These are phyloP conservation scores for Ascochyta pisi DNA, from an alignment of 2,329 filamentous ascomycete genomes.

Conservation along the genomic window DNA sequence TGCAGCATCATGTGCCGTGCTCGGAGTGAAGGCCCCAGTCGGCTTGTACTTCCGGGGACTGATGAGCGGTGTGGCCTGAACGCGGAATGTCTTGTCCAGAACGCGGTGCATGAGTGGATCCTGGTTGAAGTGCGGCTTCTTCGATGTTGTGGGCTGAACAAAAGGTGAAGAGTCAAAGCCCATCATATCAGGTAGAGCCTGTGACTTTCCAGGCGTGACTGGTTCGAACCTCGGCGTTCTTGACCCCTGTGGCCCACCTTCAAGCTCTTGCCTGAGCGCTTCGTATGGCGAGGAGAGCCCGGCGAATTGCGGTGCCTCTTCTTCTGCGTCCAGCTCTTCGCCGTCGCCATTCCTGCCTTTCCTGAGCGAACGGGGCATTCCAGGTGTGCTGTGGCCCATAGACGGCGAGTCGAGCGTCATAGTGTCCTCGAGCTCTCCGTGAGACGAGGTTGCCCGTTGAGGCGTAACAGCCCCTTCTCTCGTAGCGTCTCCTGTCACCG, in stretches of 20 bases:
- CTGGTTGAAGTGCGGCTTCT: slow-evolving; percentile 52
- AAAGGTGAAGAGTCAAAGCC: slow-evolving; percentile 60
- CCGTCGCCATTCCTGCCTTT: slow-evolving; percentile 21
- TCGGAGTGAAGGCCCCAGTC: slow-evolving; percentile 47
- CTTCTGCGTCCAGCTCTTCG: slow-evolving; percentile 20
- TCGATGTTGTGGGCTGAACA: slow-evolving; percentile 51
- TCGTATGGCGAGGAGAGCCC: slow-evolving; percentile 80
- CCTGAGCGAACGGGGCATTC: slow-evolving; percentile 40
- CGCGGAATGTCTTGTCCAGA: slow-evolving; percentile 93
- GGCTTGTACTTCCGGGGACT: slow-evolving; percentile 59
- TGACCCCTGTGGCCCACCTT: slow-evolving; percentile 65
- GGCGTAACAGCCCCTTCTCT: slow-evolving; percentile 55
- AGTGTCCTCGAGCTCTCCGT: slow-evolving; percentile 59
- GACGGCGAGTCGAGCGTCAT: slow-evolving; percentile 70
- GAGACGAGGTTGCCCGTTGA: slow-evolving; percentile 43
- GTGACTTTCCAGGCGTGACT: slow-evolving; percentile 47
- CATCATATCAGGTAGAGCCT: slow-evolving; percentile 51
- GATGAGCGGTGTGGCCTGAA: slow-evolving; percentile 90
- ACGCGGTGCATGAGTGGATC: slow-evolving; percentile 88
- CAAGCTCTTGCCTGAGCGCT: slow-evolving; percentile 71
- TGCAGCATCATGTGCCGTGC: slow-evolving; percentile 39
- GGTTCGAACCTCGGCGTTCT: slow-evolving; percentile 39
- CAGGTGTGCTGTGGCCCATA: slow-evolving; percentile 67
- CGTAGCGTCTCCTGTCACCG: slow-evolving; percentile 44
- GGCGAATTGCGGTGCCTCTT: slow-evolving; percentile 59